phyloP scores from a whole-genome alignment of 352 stramenopile species.

The Phytopythium helicoides region DNA sequence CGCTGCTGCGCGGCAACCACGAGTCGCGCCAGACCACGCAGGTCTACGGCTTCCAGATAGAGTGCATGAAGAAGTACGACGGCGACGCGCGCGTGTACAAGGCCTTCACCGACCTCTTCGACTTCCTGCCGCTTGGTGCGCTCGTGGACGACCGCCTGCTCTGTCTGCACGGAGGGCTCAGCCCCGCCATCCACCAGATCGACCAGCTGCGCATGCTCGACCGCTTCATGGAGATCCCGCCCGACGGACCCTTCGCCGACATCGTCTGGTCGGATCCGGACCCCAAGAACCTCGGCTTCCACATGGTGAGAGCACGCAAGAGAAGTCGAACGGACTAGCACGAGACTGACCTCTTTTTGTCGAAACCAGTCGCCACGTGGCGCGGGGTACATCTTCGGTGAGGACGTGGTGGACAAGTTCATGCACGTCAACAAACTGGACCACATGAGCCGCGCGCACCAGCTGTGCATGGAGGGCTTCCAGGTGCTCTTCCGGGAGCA shows the following conservation, averaged over 20 bases:
- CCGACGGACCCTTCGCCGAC: constrained; percentile 74
- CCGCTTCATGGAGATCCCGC: constrained; percentile 77
- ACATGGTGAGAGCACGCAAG: constrained; percentile 36
- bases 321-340: constrained; percentile 27
- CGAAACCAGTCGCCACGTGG: constrained; percentile 55
- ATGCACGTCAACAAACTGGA: constrained; percentile 75
- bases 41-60: constrained; percentile 84
- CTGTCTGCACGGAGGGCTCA: constrained; percentile 67
- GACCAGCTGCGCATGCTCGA: constrained; percentile 93
- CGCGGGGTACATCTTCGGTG: constrained; percentile 86
- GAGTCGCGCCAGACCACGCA: constrained; percentile 86
- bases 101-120: constrained; percentile 77
- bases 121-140: constrained; percentile 82
- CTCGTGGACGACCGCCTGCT: constrained; percentile 63
- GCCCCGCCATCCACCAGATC: constrained; percentile 73
- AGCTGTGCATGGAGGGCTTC: constrained; percentile 85
- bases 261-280: constrained; percentile 87
- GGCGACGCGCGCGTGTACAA: constrained; percentile 72
- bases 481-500: constrained; percentile 75
- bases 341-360: constrained; percentile 51
- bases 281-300: constrained; percentile 81
- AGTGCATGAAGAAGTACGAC: constrained; percentile 86
- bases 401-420: constrained; percentile 84
- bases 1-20: constrained; percentile 95
- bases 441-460: constrained; percentile 80